These are phyloP conservation scores for cucumber (Cucumis sativus) DNA, from an alignment of 306 rosid genomes.

Conservation along the genomic window DNA sequence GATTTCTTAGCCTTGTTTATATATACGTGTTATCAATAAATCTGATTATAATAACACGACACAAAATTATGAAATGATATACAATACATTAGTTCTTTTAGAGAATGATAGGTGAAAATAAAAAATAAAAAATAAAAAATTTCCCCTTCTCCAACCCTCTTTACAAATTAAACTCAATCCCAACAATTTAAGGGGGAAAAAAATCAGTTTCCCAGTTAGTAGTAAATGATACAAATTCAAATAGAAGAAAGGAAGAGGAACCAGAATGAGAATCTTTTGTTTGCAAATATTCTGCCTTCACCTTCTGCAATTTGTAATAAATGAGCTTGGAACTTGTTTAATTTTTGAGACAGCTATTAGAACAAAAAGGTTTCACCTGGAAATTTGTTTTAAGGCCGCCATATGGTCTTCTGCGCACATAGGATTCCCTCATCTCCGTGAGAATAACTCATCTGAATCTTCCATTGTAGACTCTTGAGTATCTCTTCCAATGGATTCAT, in stretches of 20 bases:
- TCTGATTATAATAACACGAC: neutral
- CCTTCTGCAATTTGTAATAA: neutral
- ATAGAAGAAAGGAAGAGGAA: neutral
- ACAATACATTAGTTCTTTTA: too few relatives aligned
- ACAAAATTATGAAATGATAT: neutral
- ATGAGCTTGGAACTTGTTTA: neutral
- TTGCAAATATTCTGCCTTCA: neutral
- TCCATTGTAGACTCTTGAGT: slow-evolving; percentile 65
- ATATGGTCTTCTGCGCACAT: slow-evolving; percentile 66
- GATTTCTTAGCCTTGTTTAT: too few relatives aligned
- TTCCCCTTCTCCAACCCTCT: neutral
- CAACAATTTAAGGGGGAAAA: neutral
- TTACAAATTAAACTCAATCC: neutral
- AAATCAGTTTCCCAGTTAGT: neutral
- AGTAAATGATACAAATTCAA: neutral
- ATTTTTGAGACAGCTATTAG: neutral
- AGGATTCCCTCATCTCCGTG: slow-evolving; percentile 65
- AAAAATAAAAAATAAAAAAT: neutral
- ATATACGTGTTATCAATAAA: too few relatives aligned
- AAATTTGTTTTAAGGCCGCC: slow-evolving; percentile 58
- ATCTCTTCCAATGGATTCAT: slow-evolving; percentile 66
- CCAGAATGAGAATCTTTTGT: neutral
- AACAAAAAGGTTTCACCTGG: neutral
- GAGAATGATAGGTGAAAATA: too few relatives aligned
- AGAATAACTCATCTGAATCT: slow-evolving; percentile 62